Evolutionary conservation across 805 yeast genomes (phyloP).

Genomic region (Wickerhamiella slavikovae): DNA sequence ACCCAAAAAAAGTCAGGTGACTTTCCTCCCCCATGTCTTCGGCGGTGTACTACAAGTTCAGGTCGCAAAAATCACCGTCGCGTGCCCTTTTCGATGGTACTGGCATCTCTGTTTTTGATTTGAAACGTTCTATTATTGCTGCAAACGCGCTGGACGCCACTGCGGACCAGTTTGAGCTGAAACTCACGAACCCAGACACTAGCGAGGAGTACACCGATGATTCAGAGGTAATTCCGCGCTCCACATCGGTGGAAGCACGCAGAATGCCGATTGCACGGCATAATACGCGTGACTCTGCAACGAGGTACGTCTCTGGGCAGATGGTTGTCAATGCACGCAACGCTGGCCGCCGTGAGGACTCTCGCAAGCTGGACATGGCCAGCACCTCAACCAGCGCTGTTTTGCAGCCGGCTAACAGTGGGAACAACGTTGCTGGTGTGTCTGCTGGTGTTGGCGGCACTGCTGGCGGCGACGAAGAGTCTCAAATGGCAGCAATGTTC

Average conservation of each 20-base stretch:
- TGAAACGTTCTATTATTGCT: conserved; percentile 72
- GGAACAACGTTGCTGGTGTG: conserved; percentile 1
- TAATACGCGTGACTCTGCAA: conserved; percentile 29
- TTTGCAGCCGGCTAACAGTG: conserved; percentile 2
- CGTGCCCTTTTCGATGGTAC: conserved; percentile 87
- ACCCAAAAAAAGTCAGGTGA: no score
- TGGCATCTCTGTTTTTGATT: conserved; percentile 83
- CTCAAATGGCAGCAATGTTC: conserved; percentile 74
- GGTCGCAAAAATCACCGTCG: conserved; percentile 62
- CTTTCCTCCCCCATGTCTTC: no score
- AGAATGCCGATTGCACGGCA: conserved; percentile 47
- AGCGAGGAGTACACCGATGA: conserved; percentile 68
- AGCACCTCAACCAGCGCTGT: no score
- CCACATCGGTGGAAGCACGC: conserved; percentile 62
- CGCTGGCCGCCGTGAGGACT: conserved; percentile 18
- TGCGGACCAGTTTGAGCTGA: conserved; percentile 52
- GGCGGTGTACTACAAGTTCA: conserved; percentile 66
- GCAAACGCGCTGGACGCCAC: conserved; percentile 71
- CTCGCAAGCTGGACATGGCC: conserved; percentile 9
- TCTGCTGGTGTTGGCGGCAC: conserved; percentile 15
- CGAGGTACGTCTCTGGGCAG: conserved; percentile 35
- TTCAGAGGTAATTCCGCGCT: conserved; percentile 75
- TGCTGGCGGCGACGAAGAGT: conserved; percentile 53
- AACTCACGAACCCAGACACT: conserved; percentile 50
- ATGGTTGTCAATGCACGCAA: conserved; percentile 17